Conservation (phyloP, 768 basidiomycete species). For the Serendipita sp. region DNA sequence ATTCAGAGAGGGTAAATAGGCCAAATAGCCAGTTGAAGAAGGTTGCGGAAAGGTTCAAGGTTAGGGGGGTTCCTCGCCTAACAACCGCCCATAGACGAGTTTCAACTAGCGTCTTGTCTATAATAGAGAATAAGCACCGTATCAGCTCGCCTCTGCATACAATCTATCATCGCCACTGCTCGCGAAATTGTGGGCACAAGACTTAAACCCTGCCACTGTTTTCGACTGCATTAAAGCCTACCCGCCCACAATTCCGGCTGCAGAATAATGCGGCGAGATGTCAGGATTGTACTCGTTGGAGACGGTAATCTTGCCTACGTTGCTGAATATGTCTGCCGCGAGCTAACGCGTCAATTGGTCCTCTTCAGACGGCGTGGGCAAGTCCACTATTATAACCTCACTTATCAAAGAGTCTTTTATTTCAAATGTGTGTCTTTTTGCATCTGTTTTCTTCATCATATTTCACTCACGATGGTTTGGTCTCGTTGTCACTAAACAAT, state of each 20-base stretch:
- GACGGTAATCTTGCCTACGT: conserved; percentile 45
- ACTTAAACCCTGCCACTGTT: no score
- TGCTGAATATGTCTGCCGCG: conserved; percentile 6
- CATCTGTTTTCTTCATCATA: neutral
- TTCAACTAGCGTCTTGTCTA: no score
- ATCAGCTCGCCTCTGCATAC: no score
- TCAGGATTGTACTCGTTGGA: conserved; percentile 83
- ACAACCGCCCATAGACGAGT: no score
- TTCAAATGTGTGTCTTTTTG: conserved; percentile 43
- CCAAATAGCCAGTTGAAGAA: no score
- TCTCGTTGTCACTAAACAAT: neutral
- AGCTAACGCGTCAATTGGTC: conserved; percentile 5
- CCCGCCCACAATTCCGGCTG: neutral
- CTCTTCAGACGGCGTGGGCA: conserved; percentile 79
- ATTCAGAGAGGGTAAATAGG: neutral
- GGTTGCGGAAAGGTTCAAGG: no score
- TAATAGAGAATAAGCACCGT: no score
- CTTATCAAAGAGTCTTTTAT: conserved; percentile 94
- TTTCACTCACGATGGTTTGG: neutral
- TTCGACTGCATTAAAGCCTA: neutral
- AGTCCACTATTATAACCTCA: conserved; percentile 92
- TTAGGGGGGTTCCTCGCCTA: no score
- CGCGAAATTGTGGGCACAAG: no score
- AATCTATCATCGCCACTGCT: no score
- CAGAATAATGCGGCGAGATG: conserved; percentile 68